Percentiles rank a stretch among this genome's conserved stretches.
Conservation (phyloP, 2,329 filamentous ascomycete genomes). For the Sordariomycetes sp. region DNA sequence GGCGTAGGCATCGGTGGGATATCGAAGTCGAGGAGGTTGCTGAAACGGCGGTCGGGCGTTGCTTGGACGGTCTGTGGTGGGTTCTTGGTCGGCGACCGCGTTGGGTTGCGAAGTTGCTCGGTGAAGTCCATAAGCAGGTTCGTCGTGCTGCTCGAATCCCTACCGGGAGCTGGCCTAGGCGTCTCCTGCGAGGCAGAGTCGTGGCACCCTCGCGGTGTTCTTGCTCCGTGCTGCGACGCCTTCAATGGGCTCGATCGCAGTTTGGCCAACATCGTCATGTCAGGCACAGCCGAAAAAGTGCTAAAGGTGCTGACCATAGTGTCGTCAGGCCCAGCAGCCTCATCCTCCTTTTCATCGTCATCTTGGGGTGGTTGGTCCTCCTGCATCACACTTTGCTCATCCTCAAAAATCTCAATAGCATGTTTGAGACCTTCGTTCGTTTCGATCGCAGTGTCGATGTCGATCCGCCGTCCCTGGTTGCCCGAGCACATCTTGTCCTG, state of each 20-base stretch:
- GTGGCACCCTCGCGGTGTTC: slow-evolving; percentile 24
- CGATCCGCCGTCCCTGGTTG: slow-evolving; percentile 15
- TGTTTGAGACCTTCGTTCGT: slow-evolving; percentile 47
- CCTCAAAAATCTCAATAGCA: slow-evolving; percentile 55
- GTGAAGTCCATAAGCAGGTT: slow-evolving; percentile 85
- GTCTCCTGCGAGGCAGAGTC: slow-evolving; percentile 18
- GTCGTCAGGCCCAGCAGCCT: slow-evolving; percentile 52
- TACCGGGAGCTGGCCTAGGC: slow-evolving; percentile 1
- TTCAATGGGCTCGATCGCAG: slow-evolving; percentile 58
- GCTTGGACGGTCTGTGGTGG: no score
- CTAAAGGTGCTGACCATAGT: slow-evolving; percentile 77
- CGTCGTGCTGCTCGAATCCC: slow-evolving; percentile 53
- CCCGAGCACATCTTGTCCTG: slow-evolving; percentile 16
- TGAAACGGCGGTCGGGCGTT: slow-evolving; percentile 46
- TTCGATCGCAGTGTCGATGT: slow-evolving; percentile 42
- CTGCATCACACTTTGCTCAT: slow-evolving; percentile 27
- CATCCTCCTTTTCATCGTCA: slow-evolving; percentile 22
- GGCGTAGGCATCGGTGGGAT: slow-evolving; percentile 91
- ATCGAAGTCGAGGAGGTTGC: slow-evolving; percentile 67
- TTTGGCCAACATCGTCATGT: slow-evolving; percentile 75
- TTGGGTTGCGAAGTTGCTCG: slow-evolving; percentile 50
- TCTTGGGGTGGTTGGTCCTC: slow-evolving; percentile 12
- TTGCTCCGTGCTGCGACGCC: slow-evolving; percentile 28
- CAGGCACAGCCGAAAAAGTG: slow-evolving; percentile 80
- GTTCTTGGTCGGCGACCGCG: slow-evolving; percentile 40